Base-by-base conservation (phyloP, 352 stramenopile genomes). In the Phytopythium litorale region DNA sequence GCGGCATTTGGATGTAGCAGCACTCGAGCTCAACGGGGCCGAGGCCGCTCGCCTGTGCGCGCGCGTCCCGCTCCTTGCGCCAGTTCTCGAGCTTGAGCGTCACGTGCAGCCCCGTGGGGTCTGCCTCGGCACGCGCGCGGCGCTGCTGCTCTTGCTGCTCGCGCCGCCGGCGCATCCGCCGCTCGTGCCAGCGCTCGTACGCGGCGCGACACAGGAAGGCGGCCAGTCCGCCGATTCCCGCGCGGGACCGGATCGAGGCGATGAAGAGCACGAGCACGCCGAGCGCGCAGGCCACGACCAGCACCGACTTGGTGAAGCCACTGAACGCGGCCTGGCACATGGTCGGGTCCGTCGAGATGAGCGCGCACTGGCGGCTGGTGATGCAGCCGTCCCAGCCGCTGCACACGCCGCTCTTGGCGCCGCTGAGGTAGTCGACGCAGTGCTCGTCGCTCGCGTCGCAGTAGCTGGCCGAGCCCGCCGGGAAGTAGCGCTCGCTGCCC, bases 21-120 rank as follows among this genome's bases (percentile, higher is more conserved):
- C 48, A 58, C 56, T 69, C 67, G 58, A 79, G 60, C 57, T 74
- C 71, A 16, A 69, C 12, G 28, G 63, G 50, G 0, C 54, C 58
- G n/a, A 70, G 56, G 23, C 61, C 38, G 11, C 58, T 59, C 45
- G 48, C 49, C 35, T 68, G 59, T 19, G 67, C 61, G 30, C 25
- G 25, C 25, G 25, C 25, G 25, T 63, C 38, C 25, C 64, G 63
- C 23, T 68, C 60, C 16, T 64, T 58, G n/a, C 65, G 63, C 71
- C 71, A 79, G 42, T 64, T 68, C 30, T 76, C 65, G 18, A 79
- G 63, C 58, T 71, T 76, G 23, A 79, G 66, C 3, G 68, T 57
- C 52, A 69, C 51, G 45, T 61, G 57, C 35, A 37, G 60, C 13
- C 60, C 60, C 0, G 25, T 23, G 16, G 13, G 7, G 8, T 56